Conservation (phyloP, 306 rosid species). For the Carpinus viminea region DNA sequence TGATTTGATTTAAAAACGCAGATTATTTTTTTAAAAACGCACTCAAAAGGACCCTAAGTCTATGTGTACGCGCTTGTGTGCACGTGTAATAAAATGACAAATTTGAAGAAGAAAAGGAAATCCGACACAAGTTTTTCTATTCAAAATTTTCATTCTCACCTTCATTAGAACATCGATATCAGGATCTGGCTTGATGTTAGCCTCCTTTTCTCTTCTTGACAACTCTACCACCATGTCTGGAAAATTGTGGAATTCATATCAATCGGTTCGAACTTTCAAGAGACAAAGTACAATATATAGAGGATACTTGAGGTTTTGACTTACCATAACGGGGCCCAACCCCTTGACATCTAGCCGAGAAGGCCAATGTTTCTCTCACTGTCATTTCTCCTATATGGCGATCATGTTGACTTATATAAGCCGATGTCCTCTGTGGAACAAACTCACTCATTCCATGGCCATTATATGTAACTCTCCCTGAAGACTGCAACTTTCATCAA, state of each 20-base stretch:
- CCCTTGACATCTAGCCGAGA: constrained; percentile 93
- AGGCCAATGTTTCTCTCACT: constrained; percentile 87
- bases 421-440: constrained; percentile 80
- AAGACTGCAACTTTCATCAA: constrained; percentile 35
- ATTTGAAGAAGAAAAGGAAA: not conserved
- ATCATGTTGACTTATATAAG: constrained; percentile 81
- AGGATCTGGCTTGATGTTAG: constrained; percentile 80
- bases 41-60: too few relatives aligned
- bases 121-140: not conserved
- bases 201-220: constrained; percentile 81
- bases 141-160: constrained; percentile 33
- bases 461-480: constrained; percentile 63
- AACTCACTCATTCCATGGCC: constrained; percentile 71
- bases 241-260: constrained; percentile 24
- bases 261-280: too few relatives aligned
- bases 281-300: too few relatives aligned
- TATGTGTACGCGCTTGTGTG: too few relatives aligned
- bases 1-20: too few relatives aligned
- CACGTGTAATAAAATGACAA: too few relatives aligned
- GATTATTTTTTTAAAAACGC: too few relatives aligned
- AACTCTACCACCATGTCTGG: constrained; percentile 75
- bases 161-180: constrained; percentile 79
- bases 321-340: constrained; percentile 53
- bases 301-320: constrained; percentile 8
- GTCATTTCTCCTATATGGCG: constrained; percentile 89